Conservation (phyloP, 768 basidiomycete genomes). For the Cubamyces sp. region DNA sequence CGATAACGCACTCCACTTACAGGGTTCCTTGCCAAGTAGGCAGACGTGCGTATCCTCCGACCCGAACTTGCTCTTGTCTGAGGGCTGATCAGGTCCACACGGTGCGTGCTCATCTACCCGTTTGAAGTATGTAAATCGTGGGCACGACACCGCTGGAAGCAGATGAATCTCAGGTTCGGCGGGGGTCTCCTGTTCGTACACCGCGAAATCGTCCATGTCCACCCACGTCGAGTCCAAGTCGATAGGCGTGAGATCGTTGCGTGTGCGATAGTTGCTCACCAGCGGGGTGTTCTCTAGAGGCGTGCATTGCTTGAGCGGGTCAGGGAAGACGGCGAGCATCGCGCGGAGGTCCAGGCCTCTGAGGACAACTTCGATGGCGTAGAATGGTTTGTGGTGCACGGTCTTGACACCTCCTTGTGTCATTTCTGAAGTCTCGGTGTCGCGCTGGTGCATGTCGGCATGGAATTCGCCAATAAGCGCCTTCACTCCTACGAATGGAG, state of each 20-base stretch:
- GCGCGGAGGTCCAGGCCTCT: conserved; percentile 78
- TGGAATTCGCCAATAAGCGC: conserved; percentile 79
- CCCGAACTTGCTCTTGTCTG: conserved; percentile 78
- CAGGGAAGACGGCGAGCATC: conserved; percentile 75
- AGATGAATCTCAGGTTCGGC: conserved; percentile 65
- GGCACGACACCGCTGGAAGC: conserved; percentile 74
- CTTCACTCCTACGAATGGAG: conserved; percentile 85
- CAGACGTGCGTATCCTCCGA: conserved; percentile 83
- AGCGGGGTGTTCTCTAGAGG: conserved; percentile 51
- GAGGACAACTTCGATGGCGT: conserved; percentile 83
- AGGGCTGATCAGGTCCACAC: conserved; percentile 43
- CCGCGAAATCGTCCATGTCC: conserved; percentile 73
- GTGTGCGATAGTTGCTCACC: conserved; percentile 52
- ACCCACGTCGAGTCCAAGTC: conserved; percentile 66
- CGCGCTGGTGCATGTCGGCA: conserved; percentile 91
- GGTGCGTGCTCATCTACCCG: conserved; percentile 43
- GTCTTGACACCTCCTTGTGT: conserved; percentile 63
- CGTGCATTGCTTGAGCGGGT: conserved; percentile 60
- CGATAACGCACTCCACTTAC: conserved; percentile 44
- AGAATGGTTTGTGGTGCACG: conserved; percentile 80
- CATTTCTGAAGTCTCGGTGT: conserved; percentile 71
- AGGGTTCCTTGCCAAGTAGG: conserved; percentile 70
- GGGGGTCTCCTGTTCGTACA: conserved; percentile 70
- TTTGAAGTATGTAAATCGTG: conserved; percentile 83
- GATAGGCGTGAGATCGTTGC: conserved; percentile 47